Evolutionary conservation across 805 yeast species (phyloP).

Genomic region (Yamadazyma olivae): DNA sequence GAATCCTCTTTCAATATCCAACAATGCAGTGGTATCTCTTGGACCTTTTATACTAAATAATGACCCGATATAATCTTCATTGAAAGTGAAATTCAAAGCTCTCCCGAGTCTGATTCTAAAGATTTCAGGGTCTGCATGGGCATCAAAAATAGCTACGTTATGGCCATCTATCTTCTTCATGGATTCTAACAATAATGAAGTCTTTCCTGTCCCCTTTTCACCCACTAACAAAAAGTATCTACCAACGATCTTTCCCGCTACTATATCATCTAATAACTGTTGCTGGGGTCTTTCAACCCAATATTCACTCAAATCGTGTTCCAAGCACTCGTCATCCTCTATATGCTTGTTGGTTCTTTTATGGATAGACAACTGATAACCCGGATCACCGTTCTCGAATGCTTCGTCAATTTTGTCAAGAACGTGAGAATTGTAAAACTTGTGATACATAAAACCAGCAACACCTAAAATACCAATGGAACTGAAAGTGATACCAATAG

Average conservation of each 20-base stretch:
- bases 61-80: conserved; percentile 81
- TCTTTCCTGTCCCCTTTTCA: conserved; percentile 85
- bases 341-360: conserved; percentile 33
- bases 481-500: conserved; percentile 69
- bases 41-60: conserved; percentile 81
- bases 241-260: conserved; percentile 62
- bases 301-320: conserved; percentile 17
- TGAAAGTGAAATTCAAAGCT: conserved; percentile 69
- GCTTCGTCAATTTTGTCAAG: conserved; percentile 62
- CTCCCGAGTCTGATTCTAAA: conserved; percentile 73
- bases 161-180: conserved; percentile 60
- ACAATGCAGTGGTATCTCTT: conserved; percentile 75
- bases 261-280: conserved; percentile 56
- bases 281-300: conserved; percentile 79
- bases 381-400: conserved; percentile 65
- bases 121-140: conserved; percentile 83
- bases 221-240: conserved; percentile 73
- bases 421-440: conserved; percentile 56
- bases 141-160: conserved; percentile 71
- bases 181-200: conserved; percentile 70
- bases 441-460: conserved; percentile 72
- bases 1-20: conserved; percentile 82
- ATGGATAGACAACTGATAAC: conserved; percentile 58
- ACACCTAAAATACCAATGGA: conserved; percentile 65
- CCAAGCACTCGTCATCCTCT: conserved; percentile 21